Base-by-base conservation (phyloP, 2,329 filamentous ascomycete species). In the Claviceps sorghi region DNA sequence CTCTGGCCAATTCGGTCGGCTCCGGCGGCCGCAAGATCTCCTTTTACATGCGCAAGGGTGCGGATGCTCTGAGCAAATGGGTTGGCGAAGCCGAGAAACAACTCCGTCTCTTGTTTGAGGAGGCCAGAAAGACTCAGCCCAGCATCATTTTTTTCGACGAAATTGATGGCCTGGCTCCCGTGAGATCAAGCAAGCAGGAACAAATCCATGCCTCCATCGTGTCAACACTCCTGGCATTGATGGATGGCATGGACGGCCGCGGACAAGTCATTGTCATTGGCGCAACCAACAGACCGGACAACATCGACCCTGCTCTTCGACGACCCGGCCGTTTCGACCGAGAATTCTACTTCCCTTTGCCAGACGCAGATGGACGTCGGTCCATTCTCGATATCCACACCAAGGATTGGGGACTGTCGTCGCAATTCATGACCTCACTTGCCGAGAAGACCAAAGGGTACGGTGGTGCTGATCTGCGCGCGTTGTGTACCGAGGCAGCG, bases 141-240 rank as follows among this genome's bases (percentile, higher is more conserved):
- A 97, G 91, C 66, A 98, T 98, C 68, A 98, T 98, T 66, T 98
- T 98, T 73, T 97, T 98, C 60, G 93, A 98, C 65, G 93, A 98
- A 67, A 98, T 98, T 59, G 93, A 98, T 69, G 93, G 93, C 52
- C 76, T 98, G 57, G 93, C 93, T 2, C 94, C 93, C 50, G 93
- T 97, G 36, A 80, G 93, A 60, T 97, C 93, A 13, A 96, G 91
- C 69, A 97, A 97, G 67, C 91, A 97, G 69, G 93, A 98, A 65
- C 93, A 98, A 69, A 97, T 97, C 54, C 93, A 98, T 68, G 89
- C 93, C 6, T 97, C 91, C 2, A 98, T 98, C 57, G 91, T 96
- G 15, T 94, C 90, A 1, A 96, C 90, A 1, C 71, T 96, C n/a
- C 73, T 96, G 54, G 90, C 90, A 1, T 70, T 96, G 61, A 96